A percentile compares a stretch with the other conserved stretches of the same genome.
phyloP scores from a whole-genome alignment of 169 alveolate genomes.

The Plasmodium adleri region DNA sequence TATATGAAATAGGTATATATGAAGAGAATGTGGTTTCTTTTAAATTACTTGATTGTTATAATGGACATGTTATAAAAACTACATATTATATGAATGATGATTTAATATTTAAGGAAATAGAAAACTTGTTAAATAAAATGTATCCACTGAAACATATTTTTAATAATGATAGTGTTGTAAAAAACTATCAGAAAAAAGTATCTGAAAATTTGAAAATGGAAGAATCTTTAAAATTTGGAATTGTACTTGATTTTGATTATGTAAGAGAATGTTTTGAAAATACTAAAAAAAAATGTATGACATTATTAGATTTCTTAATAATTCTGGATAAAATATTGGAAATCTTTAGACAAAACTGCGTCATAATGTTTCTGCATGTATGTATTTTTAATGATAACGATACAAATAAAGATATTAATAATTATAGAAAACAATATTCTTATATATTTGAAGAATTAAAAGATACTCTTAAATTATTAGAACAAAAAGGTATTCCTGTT shows the following conservation, averaged over 20 bases:
- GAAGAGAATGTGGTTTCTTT: neutral
- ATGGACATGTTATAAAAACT: neutral
- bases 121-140: neutral
- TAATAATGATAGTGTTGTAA: neutral
- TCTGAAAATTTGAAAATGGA: neutral
- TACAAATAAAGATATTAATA: neutral
- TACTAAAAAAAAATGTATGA: neutral
- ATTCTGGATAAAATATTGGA: conserved; percentile 32
- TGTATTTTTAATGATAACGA: neutral
- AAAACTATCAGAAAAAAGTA: conserved; percentile 9
- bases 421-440: neutral
- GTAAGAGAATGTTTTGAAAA: conserved; percentile 10
- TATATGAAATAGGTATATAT: conserved; percentile 6
- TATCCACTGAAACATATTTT: conserved; percentile 18
- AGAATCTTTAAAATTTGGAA: conserved; percentile 19
- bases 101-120: neutral
- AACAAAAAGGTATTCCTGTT: conserved; percentile 21
- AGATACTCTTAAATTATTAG: conserved; percentile 9
- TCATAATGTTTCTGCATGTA: conserved; percentile 24
- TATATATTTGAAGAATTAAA: conserved; percentile 12
- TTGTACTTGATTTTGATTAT: conserved; percentile 27
- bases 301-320: conserved; percentile 10
- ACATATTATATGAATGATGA: conserved; percentile 27
- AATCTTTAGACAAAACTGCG: conserved; percentile 30
- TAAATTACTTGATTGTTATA: neutral